Conservation (phyloP, 805 yeast genomes). For the Starmerella floris region DNA sequence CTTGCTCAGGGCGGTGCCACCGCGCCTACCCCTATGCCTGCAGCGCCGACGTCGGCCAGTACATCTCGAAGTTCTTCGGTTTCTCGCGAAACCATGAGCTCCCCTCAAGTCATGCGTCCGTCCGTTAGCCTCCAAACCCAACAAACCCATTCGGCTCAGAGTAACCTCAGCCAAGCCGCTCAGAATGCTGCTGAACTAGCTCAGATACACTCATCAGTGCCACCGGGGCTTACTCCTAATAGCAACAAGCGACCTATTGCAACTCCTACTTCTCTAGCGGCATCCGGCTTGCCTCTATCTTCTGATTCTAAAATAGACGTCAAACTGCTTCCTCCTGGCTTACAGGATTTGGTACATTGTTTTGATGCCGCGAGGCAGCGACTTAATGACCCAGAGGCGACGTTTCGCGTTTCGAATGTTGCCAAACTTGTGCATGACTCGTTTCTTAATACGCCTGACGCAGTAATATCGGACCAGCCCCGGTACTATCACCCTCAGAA, state of each 20-base stretch:
- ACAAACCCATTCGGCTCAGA: constrained; percentile 1
- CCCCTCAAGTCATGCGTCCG: background rate
- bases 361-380: constrained; percentile 34
- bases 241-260: background rate
- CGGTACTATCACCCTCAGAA: constrained; percentile 59
- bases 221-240: background rate
- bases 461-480: constrained; percentile 79
- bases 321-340: constrained; percentile 30
- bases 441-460: constrained; percentile 80
- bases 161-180: constrained; percentile 2
- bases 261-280: background rate
- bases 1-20: constrained; percentile 18
- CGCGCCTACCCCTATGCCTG: constrained; percentile 11
- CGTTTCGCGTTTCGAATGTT: constrained; percentile 29
- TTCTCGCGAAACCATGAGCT: background rate
- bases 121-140: constrained; percentile 3
- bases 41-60: background rate
- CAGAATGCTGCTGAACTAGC: constrained; percentile 2
- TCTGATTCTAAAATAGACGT: background rate
- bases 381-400: constrained; percentile 36
- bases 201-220: background rate
- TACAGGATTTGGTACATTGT: constrained; percentile 30
- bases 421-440: constrained; percentile 59
- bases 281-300: background rate
- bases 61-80: background rate